Percentiles rank a stretch among this genome's conserved stretches.
phyloP scores from a whole-genome alignment of 2,329 filamentous ascomycete genomes.

The Drechslerella coelobrocha region DNA sequence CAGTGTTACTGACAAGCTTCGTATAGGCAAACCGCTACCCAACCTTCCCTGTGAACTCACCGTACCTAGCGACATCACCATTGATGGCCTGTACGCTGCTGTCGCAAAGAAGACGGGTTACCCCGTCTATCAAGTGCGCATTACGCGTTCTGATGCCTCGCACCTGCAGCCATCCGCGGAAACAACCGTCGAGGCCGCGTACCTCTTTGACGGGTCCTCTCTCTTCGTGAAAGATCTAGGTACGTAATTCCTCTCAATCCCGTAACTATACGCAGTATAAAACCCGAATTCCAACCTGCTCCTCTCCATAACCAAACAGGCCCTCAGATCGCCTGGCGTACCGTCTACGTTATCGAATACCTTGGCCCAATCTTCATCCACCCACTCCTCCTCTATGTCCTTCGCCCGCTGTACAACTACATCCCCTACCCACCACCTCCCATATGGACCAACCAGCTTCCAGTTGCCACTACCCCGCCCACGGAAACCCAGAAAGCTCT shows the following conservation, averaged over 20 bases:
- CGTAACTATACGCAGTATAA: background rate
- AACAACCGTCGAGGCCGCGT: slow-evolving; percentile 58
- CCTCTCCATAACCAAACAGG: slow-evolving; percentile 62
- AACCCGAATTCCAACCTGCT: too few relatives aligned
- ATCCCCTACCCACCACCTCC: slow-evolving; percentile 65
- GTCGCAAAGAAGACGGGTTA: slow-evolving; percentile 65
- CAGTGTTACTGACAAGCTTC: slow-evolving; percentile 5
- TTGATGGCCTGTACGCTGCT: slow-evolving; percentile 64
- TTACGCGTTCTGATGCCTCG: slow-evolving; percentile 69
- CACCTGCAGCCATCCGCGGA: slow-evolving; percentile 54
- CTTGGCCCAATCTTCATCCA: slow-evolving; percentile 89
- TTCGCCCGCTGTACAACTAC: slow-evolving; percentile 69
- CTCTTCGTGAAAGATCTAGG: slow-evolving; percentile 93
- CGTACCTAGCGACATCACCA: slow-evolving; percentile 22
- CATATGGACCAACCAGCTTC: slow-evolving; percentile 59
- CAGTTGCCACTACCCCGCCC: slow-evolving; percentile 63
- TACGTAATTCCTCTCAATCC: slow-evolving; percentile 60
- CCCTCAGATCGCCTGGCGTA: slow-evolving; percentile 85
- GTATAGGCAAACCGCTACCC: slow-evolving; percentile 38
- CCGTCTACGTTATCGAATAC: slow-evolving; percentile 95
- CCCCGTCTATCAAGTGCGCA: slow-evolving; percentile 67
- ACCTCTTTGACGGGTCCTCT: slow-evolving; percentile 66
- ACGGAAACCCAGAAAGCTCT: slow-evolving; percentile 74
- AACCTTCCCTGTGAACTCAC: slow-evolving; percentile 40
- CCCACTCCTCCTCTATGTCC: slow-evolving; percentile 69